These are phyloP conservation scores for Zygosaccharomyces pseudorouxii DNA, from an alignment of 805 yeast genomes.

Conservation along the genomic window DNA sequence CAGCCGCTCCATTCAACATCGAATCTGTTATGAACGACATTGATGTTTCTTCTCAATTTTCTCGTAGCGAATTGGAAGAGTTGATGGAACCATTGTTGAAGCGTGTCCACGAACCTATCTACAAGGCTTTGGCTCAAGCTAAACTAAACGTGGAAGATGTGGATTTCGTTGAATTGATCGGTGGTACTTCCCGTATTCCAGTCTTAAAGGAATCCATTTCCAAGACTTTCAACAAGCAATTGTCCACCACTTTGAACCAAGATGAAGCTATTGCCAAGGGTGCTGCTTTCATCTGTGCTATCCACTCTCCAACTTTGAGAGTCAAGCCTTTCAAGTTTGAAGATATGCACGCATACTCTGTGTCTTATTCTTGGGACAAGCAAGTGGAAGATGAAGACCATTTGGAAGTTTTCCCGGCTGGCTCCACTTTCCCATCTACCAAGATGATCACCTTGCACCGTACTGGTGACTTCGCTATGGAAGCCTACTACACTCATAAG, in stretches of 20 bases:
- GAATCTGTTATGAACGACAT: conserved; percentile 97
- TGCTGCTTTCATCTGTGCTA: conserved; percentile 97
- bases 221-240: conserved; percentile 75
- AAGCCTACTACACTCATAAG: conserved; percentile 79
- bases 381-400: conserved; percentile 87
- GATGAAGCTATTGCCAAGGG: conserved; percentile 99
- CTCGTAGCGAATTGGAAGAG: conserved; percentile 91
- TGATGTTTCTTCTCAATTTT: conserved; percentile 84
- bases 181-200: conserved; percentile 99
- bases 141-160: conserved; percentile 66
- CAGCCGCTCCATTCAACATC: conserved; percentile 87
- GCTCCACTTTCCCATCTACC: conserved; percentile 89
- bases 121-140: conserved; percentile 76
- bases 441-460: conserved; percentile 93
- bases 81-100: conserved; percentile 75
- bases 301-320: conserved; percentile 97
- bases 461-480: conserved; percentile 78
- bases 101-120: conserved; percentile 72
- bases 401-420: conserved; percentile 94
- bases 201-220: conserved; percentile 75
- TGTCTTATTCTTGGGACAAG: conserved; percentile 92
- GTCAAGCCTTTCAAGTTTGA: conserved; percentile 98
- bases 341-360: conserved; percentile 87
- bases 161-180: conserved; percentile 91
- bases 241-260: conserved; percentile 94